Evolutionary conservation across 768 basidiomycete species (phyloP), one percentile per base, ranked within the genome.

Genomic region (Arthromyces matolae): DNA sequence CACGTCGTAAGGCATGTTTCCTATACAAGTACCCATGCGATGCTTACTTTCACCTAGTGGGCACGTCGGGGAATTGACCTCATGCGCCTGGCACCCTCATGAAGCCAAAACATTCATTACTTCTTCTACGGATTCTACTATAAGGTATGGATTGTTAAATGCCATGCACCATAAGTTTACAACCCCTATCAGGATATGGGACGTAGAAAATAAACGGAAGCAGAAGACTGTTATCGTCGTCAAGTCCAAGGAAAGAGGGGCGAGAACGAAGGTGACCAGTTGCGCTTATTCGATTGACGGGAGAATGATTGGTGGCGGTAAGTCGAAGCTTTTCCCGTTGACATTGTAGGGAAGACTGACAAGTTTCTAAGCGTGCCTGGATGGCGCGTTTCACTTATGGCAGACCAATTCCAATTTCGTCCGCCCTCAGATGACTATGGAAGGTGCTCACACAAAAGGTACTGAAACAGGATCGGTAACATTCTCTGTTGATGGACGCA

Each of bases 191-290:
- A 94, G 93, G 50, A 88, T 99, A 66, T 99, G 96, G 96, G 89
- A 98, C 58, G 80, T 84, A 27, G 88, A 92, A 62, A 84, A 93
- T 60, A 90, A 84, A 64, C 81, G 91, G 42, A 96, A 97, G 67
- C 93, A 96, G 61, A 97, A 93, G 71, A 79, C 84, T 0, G 93
- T 96, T 34, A 95, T 99, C 57, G 93, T 97, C 13, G 92, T 95
- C 59, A 95, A 94, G 70, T 93, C 89, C 8, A 97, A 94, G 62
- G 93, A 97, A 56, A 76, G 94, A 48, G 96, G 96, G 25, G 86
- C 91, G 13, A 79, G 94, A 54, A 97, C 96, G 5, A 93, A 93
- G 64, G 85, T 99, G 5, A 88, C 86, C 3, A 64, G 84, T 8
- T 95, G 93, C 62, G 79, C 80, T 13, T 99, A 93, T 71, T 93